Percentiles rank a stretch among this genome's conserved stretches.
phyloP scores from a whole-genome alignment of 2,329 filamentous ascomycete genomes.

The Mycogone perniciosa region DNA sequence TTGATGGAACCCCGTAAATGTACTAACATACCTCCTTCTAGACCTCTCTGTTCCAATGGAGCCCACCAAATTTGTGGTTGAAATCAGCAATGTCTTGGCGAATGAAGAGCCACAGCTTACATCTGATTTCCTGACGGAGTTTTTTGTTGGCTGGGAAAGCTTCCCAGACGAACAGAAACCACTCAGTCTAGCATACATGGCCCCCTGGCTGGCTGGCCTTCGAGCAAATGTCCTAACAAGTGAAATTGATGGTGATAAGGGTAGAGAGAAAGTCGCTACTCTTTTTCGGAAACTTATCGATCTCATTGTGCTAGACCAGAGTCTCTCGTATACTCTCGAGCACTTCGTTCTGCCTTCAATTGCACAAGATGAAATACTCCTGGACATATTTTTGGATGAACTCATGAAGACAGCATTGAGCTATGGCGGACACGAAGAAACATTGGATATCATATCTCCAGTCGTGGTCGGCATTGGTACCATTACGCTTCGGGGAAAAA shows the following conservation, averaged over 20 bases:
- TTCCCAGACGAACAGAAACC: constrained; percentile 62
- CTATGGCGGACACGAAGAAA: constrained; percentile 52
- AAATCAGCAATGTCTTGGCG: constrained; percentile 59
- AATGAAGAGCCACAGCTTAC: constrained; percentile 60
- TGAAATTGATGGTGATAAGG: constrained; percentile 59
- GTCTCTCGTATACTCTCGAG: constrained; percentile 54
- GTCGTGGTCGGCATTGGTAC: constrained; percentile 59
- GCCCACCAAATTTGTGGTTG: constrained; percentile 57
- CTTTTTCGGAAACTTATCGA: constrained; percentile 63
- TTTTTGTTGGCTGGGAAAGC: constrained; percentile 66
- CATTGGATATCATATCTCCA: constrained; percentile 54
- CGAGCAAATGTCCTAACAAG: constrained; percentile 52
- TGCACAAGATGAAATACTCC: constrained; percentile 56
- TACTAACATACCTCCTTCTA: constrained; percentile 20
- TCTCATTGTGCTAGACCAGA: constrained; percentile 54
- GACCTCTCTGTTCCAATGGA: constrained; percentile 59
- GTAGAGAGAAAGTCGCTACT: constrained; percentile 55
- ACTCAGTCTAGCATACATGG: constrained; percentile 62
- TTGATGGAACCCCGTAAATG: background rate
- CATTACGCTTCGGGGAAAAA: constrained; percentile 57
- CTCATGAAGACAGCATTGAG: constrained; percentile 56
- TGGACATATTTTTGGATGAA: constrained; percentile 63
- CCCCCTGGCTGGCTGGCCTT: constrained; percentile 59
- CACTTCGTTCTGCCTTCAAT: constrained; percentile 61
- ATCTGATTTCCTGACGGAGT: constrained; percentile 64